Base-by-base conservation (phyloP, 495 filamentous ascomycete species). In the Hyaloscypha hepaticicola region DNA sequence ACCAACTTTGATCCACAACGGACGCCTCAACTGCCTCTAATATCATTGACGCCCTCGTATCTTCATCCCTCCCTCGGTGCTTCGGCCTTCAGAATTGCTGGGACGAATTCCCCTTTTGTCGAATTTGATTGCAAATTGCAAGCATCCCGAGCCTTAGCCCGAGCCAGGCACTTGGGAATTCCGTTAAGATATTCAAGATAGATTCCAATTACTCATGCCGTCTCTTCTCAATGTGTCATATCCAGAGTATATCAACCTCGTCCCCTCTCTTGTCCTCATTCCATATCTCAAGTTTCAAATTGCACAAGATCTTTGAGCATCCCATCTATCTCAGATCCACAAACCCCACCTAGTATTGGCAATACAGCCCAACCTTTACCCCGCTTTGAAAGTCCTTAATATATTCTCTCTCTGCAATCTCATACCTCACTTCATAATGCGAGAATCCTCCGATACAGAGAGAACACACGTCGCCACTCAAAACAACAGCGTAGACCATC, bases 391-490 rank as follows among this genome's bases (percentile, higher is more conserved):
- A 45, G 38, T 45, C 38, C 38, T 45, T 3, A 16, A 3, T 14
- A 45, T 45, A 16, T 16, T 45, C 9, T 16, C 19, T 14, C 38
- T 45, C 38, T 45, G 11, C 38, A 3, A 4, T 16, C 3, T 4
- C 6, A 14, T 11, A 16, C 38, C 0, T 45, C 38, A 45, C 7
- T 3, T 53, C 7, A 63, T 3, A 22, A 69, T 69, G 67, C 52
- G 58, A 14, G 22, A 34, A 19, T 69, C 67, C 7, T 58, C 48
- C 19, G 63, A 66, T 12, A 69, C 67, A 29, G 67, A 69, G 14
- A 41, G 67, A 45, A 69, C 67, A 8, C 57, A 65, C 6, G 58
- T 66, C 6, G 50, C 52, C 6, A 62, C 58, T 22, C 58, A 53
- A 16, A 16, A 21, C 34, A 58, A 62, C 33, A 65, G 61, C 38